Evolutionary conservation across 1,139 yeast species (phyloP).

Genomic region (Diutina neorugosa): DNA sequence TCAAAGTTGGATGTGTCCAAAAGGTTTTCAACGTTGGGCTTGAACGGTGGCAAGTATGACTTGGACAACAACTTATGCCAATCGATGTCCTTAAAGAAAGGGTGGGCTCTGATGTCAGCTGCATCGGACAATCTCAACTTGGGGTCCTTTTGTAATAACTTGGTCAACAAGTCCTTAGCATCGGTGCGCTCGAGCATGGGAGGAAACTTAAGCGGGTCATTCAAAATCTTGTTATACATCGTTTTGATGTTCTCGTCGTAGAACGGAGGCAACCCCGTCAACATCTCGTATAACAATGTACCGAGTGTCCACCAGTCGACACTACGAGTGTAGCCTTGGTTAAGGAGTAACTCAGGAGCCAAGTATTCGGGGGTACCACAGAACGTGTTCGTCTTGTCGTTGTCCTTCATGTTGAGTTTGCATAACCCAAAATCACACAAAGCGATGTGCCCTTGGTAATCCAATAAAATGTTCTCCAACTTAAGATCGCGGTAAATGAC

Average conservation of each 20-base stretch:
- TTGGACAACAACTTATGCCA: slow-evolving; percentile 80
- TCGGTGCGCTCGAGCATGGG: slow-evolving; percentile 66
- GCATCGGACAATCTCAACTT: slow-evolving; percentile 72
- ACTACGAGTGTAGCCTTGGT: slow-evolving; percentile 87
- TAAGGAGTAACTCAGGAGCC: slow-evolving; percentile 86
- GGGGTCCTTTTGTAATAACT: slow-evolving; percentile 80
- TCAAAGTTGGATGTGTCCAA: slow-evolving; percentile 90
- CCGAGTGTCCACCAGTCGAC: slow-evolving; percentile 99
- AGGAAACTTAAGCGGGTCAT: slow-evolving; percentile 84
- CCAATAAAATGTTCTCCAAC: slow-evolving; percentile 88
- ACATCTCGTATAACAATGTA: slow-evolving; percentile 85
- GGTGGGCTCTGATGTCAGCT: slow-evolving; percentile 70
- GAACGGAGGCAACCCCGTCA: slow-evolving; percentile 93
- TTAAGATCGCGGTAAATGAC: slow-evolving; percentile 91
- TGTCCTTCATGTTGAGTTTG: slow-evolving; percentile 82
- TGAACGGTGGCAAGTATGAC: slow-evolving; percentile 90
- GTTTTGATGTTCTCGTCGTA: slow-evolving; percentile 89
- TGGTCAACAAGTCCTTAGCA: slow-evolving; percentile 71
- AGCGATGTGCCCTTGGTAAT: slow-evolving; percentile 95
- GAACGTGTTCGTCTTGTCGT: slow-evolving; percentile 74
- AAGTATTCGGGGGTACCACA: slow-evolving; percentile 36
- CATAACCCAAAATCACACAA: slow-evolving; percentile 95
- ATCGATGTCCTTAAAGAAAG: slow-evolving; percentile 82
- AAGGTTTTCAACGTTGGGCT: slow-evolving; percentile 81
- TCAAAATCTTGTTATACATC: slow-evolving; percentile 88